Percentiles rank a stretch among this genome's conserved stretches.
These are phyloP conservation scores for Miscanthus lutarioriparius DNA, from an alignment of 176 grass and related monocot species.

Conservation along the genomic window DNA sequence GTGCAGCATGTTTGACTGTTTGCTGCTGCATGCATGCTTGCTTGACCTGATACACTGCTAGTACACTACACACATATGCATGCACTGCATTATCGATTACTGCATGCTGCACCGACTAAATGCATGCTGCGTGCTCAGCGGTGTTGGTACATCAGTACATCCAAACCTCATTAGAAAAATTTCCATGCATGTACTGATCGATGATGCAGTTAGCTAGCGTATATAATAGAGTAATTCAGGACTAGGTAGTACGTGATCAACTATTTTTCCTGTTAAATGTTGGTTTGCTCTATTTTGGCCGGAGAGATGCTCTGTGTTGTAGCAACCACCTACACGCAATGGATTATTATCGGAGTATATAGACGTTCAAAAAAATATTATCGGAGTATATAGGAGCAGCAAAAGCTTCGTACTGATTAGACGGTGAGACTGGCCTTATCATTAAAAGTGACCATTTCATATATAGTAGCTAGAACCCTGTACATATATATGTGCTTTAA, in stretches of 20 bases:
- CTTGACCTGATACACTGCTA: neutral
- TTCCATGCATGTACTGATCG: conserved; percentile 16
- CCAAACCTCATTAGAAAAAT: conserved; percentile 19
- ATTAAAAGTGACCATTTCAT: no score
- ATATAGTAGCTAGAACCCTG: no score
- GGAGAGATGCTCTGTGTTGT: conserved; percentile 36
- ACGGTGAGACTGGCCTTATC: no score
- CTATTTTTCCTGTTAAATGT: neutral
- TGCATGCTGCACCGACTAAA: conserved; percentile 38
- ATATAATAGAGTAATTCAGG: neutral
- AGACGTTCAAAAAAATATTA: no score
- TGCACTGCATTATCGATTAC: conserved; percentile 3
- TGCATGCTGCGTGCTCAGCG: neutral
- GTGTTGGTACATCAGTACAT: neutral
- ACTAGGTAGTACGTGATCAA: neutral
- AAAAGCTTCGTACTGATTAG: no score
- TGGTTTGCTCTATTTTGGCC: neutral
- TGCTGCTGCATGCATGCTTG: conserved; percentile 30
- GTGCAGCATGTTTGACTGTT: conserved; percentile 56
- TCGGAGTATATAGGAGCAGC: no score
- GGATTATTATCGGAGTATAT: no score
- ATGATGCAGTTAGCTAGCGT: no score
- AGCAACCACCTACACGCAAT: conserved; percentile 35
- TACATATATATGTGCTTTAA: no score
- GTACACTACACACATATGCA: neutral